A percentile compares a stretch with the other conserved stretches of the same genome.
phyloP scores from a whole-genome alignment of 2,329 filamentous ascomycete genomes.

The Lasiodiplodia gonubiensis region DNA sequence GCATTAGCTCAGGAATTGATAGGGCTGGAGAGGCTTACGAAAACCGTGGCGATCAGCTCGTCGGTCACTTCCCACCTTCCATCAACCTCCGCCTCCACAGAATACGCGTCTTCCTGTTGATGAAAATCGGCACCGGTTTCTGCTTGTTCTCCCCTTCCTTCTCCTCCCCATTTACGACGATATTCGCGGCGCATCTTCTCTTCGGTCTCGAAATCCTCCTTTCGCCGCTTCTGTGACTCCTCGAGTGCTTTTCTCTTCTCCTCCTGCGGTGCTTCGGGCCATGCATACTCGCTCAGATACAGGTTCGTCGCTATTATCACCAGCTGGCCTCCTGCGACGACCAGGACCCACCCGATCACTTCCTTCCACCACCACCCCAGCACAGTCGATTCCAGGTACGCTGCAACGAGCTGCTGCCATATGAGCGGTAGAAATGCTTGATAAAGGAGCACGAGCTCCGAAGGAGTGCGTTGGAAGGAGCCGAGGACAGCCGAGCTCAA shows the following conservation, averaged over 20 bases:
- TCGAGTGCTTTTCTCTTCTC: neutral
- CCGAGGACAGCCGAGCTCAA: neutral
- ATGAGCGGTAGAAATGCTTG: neutral
- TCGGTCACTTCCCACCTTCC: too few species aligned
- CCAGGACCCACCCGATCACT: neutral
- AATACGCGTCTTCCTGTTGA: too few species aligned
- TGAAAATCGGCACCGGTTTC: too few species aligned
- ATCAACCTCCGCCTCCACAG: too few species aligned
- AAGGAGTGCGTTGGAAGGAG: neutral
- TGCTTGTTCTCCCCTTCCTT: too few species aligned
- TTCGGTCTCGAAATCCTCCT: too few species aligned
- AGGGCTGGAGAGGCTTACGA: too few species aligned
- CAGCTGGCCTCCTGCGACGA: neutral
- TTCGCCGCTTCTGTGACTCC: too few species aligned
- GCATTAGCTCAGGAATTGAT: too few species aligned
- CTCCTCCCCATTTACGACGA: too few species aligned
- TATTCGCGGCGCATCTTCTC: too few species aligned
- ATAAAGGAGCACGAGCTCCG: neutral
- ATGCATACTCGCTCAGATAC: neutral
- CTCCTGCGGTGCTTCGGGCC: neutral
- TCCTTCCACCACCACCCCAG: neutral
- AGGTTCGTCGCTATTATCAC: neutral
- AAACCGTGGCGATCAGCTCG: too few species aligned
- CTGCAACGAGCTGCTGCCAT: neutral
- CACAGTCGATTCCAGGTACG: neutral